These are phyloP conservation scores for Auricularia auricula-judae DNA, from an alignment of 768 basidiomycete species.

Conservation along the genomic window DNA sequence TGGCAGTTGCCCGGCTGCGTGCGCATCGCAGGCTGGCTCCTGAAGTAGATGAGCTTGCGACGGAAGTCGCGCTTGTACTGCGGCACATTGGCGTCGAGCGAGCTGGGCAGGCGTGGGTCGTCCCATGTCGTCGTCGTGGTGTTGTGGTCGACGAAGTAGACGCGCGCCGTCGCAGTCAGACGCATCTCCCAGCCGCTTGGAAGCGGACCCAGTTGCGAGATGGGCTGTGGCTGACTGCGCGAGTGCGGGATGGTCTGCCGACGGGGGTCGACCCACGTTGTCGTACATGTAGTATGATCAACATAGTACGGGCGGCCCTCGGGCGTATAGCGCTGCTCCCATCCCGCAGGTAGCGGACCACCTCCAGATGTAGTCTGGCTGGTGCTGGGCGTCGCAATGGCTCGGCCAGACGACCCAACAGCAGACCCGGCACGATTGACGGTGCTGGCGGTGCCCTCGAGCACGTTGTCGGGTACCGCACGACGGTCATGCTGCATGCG, in stretches of 20 bases:
- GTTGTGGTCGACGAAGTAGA: constrained; percentile 99
- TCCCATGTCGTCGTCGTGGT: constrained; percentile 99
- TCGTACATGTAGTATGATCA: constrained; percentile 97
- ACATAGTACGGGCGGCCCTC: constrained; percentile 99
- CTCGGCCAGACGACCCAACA: constrained; percentile 21
- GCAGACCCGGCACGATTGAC: constrained; percentile 17
- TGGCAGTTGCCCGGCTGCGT: constrained; percentile 98
- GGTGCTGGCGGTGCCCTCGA: constrained; percentile 53
- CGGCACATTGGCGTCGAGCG: constrained; percentile 91
- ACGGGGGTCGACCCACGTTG: constrained; percentile 98
- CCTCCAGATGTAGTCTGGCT: constrained; percentile 55
- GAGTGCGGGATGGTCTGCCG: constrained; percentile 84
- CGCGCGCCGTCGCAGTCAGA: constrained; percentile 91
- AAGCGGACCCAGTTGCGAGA: constrained; percentile 91
- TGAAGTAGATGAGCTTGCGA: constrained; percentile 98
- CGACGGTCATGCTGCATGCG: constrained; percentile 79
- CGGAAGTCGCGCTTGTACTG: constrained; percentile 99
- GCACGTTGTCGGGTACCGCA: constrained; percentile 71
- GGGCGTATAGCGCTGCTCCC: constrained; percentile 98
- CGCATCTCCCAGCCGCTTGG: constrained; percentile 99
- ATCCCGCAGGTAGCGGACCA: constrained; percentile 88
- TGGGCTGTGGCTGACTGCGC: constrained; percentile 71
- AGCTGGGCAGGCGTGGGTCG: constrained; percentile 91
- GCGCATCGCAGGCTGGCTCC: constrained; percentile 95
- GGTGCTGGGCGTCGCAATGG: constrained; percentile 21